Evolutionary conservation across 73 alveolate species (phyloP), one percentile per base, ranked within the genome.

Genomic region (Breviolum minutum): DNA sequence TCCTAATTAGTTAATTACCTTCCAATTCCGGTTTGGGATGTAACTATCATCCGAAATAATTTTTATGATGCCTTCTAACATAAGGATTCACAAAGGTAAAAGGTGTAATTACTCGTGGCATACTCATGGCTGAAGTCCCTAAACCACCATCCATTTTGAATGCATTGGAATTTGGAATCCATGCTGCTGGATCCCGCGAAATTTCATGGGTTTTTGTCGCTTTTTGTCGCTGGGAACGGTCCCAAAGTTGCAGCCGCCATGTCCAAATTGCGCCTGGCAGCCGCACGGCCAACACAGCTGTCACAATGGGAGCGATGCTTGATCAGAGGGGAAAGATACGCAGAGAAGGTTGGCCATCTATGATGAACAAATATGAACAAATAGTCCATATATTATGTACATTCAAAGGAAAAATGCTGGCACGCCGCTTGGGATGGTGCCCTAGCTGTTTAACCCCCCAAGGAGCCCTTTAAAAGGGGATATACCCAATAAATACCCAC

Each of bases 271-370:
- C 94, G 94, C 8, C 20, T 85, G 63, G 79, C 79, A 7, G 94
- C 94, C 22, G 79, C 94, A 13, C 22, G 94, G 27, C 94, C 94
- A 27, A 85, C 94, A 10, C 94, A 85, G 94, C 79, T 85, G 79
- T 62, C 79, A 26, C 94, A 85, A 27, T 85, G 94, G 94, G 94
- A 85, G 63, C 94, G 94, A 5, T 6, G 11, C 69, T 48, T 4
- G 62, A 40, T 14, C 77, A 68, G n/a, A 17, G 77, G 1, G 1
- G n/a, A 68, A 68, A 1, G 77, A 68, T 68, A 2, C 24, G 77
- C 2, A 22, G 77, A 6, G n/a, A 22, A 22, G 77, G n/a, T 14
- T 22, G 77, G 77, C 77, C 54, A 40, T 40, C n/a, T n/a, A n/a
- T n/a, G n/a, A 40, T 40, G 54, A n/a, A n/a, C n/a, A n/a, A n/a